phyloP scores from a whole-genome alignment of 2,329 filamentous ascomycete genomes.

The Exophiala sideris region DNA sequence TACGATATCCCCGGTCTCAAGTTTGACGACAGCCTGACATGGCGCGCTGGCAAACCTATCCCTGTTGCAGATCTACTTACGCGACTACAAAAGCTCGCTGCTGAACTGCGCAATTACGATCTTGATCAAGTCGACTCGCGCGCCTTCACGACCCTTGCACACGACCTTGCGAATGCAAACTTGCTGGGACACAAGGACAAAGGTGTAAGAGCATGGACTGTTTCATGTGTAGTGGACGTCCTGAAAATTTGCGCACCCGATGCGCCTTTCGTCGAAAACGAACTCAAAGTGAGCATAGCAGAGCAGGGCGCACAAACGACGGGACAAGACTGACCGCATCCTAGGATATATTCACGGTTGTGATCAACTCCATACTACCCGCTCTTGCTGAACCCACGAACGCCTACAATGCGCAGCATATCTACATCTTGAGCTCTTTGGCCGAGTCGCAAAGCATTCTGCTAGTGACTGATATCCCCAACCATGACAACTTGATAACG shows the following conservation, averaged over 20 bases:
- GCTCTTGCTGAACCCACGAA: slow-evolving; percentile 81
- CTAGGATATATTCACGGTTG: slow-evolving; percentile 88
- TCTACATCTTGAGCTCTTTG: slow-evolving; percentile 83
- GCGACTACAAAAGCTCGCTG: slow-evolving; percentile 74
- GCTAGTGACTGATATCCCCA: slow-evolving; percentile 81
- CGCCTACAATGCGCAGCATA: slow-evolving; percentile 88
- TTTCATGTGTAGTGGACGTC: slow-evolving; percentile 89
- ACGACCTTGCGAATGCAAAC: slow-evolving; percentile 77
- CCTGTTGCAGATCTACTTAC: slow-evolving; percentile 75
- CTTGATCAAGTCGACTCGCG: slow-evolving; percentile 80
- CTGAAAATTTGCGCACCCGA: slow-evolving; percentile 89
- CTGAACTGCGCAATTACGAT: slow-evolving; percentile 80
- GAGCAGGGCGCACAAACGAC: background rate
- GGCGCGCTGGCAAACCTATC: slow-evolving; percentile 88
- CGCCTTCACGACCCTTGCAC: slow-evolving; percentile 79
- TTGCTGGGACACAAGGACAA: slow-evolving; percentile 88
- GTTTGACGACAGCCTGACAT: slow-evolving; percentile 84
- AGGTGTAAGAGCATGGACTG: slow-evolving; percentile 83
- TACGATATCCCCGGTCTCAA: slow-evolving; percentile 48
- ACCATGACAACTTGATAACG: slow-evolving; percentile 72
- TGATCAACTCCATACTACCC: slow-evolving; percentile 78
- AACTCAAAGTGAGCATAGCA: slow-evolving; percentile 71
- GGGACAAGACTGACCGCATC: slow-evolving; percentile 6
- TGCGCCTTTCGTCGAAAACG: slow-evolving; percentile 84
- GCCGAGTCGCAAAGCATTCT: slow-evolving; percentile 93